A percentile compares a stretch with the other conserved stretches of the same genome.
These are phyloP conservation scores for Amauroascus verrucosus DNA, from an alignment of 2,329 filamentous ascomycete species.

Conservation along the genomic window DNA sequence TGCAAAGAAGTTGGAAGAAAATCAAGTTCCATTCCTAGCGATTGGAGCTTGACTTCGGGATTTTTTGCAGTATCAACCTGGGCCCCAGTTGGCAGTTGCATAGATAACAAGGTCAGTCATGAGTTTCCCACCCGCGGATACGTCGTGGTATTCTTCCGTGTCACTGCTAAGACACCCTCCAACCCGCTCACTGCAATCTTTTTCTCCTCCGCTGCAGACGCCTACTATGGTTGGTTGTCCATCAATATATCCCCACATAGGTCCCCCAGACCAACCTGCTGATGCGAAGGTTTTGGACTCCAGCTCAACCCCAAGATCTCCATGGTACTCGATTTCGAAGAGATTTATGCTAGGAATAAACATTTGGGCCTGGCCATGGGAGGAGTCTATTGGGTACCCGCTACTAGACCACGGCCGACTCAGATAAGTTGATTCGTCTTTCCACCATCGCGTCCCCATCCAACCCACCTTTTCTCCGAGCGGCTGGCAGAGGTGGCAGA, in stretches of 20 bases:
- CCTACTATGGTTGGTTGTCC: slow-evolving; percentile 19
- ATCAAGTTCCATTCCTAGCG: neutral
- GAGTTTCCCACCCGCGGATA: slow-evolving; percentile 20
- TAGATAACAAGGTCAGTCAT: slow-evolving; percentile 20
- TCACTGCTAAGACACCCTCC: slow-evolving; percentile 17
- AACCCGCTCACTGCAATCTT: slow-evolving; percentile 18
- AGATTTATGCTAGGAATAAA: slow-evolving; percentile 18
- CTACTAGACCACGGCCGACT: slow-evolving; percentile 18
- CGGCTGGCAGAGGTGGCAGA: slow-evolving; percentile 19
- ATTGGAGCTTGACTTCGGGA: neutral
- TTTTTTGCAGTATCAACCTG: neutral
- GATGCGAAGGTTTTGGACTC: slow-evolving; percentile 19
- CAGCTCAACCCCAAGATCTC: slow-evolving; percentile 18
- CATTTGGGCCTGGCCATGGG: slow-evolving; percentile 18
- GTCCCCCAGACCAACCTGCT: slow-evolving; percentile 20
- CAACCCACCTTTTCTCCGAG: slow-evolving; percentile 20
- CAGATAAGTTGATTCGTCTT: slow-evolving; percentile 14
- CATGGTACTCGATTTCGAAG: slow-evolving; percentile 18
- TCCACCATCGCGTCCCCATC: slow-evolving; percentile 21
- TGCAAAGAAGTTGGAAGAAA: neutral
- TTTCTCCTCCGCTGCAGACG: slow-evolving; percentile 20
- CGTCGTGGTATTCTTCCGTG: slow-evolving; percentile 18
- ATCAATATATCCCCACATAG: slow-evolving; percentile 20
- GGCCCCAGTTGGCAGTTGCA: slow-evolving; percentile 15
- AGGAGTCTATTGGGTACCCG: slow-evolving; percentile 19